Evolutionary conservation across 192 early-diverging fungal genomes (phyloP).

Genomic region (Obelidium mucronatum): DNA sequence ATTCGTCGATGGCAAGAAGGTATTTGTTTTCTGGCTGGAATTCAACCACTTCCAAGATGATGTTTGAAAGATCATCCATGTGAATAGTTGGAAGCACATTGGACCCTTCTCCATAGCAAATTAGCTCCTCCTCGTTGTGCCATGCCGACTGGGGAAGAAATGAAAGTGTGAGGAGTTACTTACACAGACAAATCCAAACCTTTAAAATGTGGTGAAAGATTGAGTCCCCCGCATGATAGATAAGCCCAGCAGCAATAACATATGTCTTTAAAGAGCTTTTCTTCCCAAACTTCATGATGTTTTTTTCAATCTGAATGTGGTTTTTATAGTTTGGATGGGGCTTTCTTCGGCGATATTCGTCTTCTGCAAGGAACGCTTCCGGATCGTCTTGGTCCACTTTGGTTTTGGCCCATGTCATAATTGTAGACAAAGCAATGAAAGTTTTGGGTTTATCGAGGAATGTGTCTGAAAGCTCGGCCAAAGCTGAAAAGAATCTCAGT

Average conservation of each 20-base stretch:
- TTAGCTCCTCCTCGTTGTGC: conserved; percentile 61
- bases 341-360: conserved; percentile 66
- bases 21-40: conserved; percentile 58
- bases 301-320: conserved; percentile 62
- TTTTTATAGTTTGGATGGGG: conserved; percentile 67
- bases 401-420: conserved; percentile 69
- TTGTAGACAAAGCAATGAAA: conserved; percentile 63
- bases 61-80: conserved; percentile 63
- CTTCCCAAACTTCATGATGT: conserved; percentile 63
- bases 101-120: conserved; percentile 63
- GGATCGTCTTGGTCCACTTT: conserved; percentile 68
- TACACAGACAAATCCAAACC: no score
- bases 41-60: conserved; percentile 65
- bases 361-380: conserved; percentile 61
- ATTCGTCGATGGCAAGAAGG: conserved; percentile 68
- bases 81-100: conserved; percentile 65
- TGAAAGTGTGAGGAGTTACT: not conserved
- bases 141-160: conserved; percentile 51
- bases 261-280: conserved; percentile 60
- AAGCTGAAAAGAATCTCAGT: conserved; percentile 34
- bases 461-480: conserved; percentile 54
- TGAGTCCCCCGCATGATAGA: conserved; percentile 63
- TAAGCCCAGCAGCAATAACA: conserved; percentile 60
- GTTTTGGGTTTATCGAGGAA: conserved; percentile 62
- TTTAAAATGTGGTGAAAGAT: conserved; percentile 69